Evolutionary conservation across 2,329 filamentous ascomycete genomes (phyloP), one percentile per base, ranked within the genome.

Genomic region (Venturia carpophila): DNA sequence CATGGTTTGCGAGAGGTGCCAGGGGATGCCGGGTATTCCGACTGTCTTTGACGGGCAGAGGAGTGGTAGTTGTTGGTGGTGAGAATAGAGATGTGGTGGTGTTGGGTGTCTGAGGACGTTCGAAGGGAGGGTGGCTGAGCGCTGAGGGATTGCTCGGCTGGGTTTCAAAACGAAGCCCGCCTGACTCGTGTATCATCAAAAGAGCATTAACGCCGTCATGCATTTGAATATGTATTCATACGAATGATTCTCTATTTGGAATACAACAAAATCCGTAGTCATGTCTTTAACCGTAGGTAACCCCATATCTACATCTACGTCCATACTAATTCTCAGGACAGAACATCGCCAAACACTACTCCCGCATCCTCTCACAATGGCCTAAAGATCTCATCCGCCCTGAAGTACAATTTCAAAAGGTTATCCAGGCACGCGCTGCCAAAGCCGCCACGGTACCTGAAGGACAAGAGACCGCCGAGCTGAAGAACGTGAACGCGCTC

Each of bases 401-500:
- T 17, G 75, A 77, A 67, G 71, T 79, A 63, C 73, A 75, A 68
- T 80, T 81, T 72, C 76, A 78, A 60, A 72, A 73, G 56, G 69
- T 77, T 61, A 76, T 83, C 66, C 73, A 76, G 66, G 70, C 72
- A 65, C 79, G 79, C 63, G 74, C 76, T 66, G 71, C 73, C 41
- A 34, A 21, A 13, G 37, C 47, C 11, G 60, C 27, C 21, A 27
- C 30, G 13, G 13, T 63, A 37, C n/a, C 5, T 17, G 42, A 52
- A 37, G 64, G n/a, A 24, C 11, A 62, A n/a, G 55, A n/a, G 17
- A 56, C 68, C 13, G 37, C 67, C 5, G 80, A 83, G 67, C 70
- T 76, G 41, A 72, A 73, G 41, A 78, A 83, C 69, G 73, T 85
- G 64, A 86, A 86, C 69, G 84, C 83, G 5, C 78, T 87, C 1